phyloP scores from a whole-genome alignment of 179 eudicot species.

The Amaranthus tricolor region DNA sequence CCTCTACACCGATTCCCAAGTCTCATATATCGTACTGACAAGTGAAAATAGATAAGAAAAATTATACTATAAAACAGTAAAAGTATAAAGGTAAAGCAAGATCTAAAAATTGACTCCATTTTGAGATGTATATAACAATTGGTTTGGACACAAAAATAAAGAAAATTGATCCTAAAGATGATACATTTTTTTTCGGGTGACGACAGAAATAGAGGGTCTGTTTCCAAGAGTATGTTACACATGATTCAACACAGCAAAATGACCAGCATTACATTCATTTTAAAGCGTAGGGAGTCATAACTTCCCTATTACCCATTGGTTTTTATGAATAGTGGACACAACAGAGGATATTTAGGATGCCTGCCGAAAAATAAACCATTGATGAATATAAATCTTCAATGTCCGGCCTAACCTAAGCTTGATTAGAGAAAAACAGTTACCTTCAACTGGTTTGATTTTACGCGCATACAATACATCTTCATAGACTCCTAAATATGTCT shows the following conservation, averaged over 20 bases:
- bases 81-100: neutral
- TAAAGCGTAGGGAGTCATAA: too few relatives aligned
- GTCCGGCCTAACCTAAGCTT: neutral
- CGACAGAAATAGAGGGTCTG: too few relatives aligned
- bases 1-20: neutral
- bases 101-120: too few relatives aligned
- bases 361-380: constrained; percentile 1
- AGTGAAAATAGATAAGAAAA: neutral
- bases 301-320: too few relatives aligned
- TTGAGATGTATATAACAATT: neutral
- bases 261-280: too few relatives aligned
- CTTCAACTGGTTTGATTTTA: constrained; percentile 73
- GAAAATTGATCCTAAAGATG: too few relatives aligned
- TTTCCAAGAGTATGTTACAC: too few relatives aligned
- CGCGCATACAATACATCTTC: constrained; percentile 89
- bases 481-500: constrained; percentile 81
- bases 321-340: neutral
- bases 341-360: neutral
- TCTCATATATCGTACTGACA: neutral
- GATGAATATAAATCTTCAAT: neutral
- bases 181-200: too few relatives aligned
- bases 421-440: constrained; percentile 26
- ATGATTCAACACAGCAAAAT: too few relatives aligned
- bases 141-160: too few relatives aligned
- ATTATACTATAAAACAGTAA: neutral